Percentiles rank a stretch among this genome's conserved stretches.
Evolutionary conservation across 2,329 filamentous ascomycete genomes (phyloP).

Genomic region (Claviceps digitariae): DNA sequence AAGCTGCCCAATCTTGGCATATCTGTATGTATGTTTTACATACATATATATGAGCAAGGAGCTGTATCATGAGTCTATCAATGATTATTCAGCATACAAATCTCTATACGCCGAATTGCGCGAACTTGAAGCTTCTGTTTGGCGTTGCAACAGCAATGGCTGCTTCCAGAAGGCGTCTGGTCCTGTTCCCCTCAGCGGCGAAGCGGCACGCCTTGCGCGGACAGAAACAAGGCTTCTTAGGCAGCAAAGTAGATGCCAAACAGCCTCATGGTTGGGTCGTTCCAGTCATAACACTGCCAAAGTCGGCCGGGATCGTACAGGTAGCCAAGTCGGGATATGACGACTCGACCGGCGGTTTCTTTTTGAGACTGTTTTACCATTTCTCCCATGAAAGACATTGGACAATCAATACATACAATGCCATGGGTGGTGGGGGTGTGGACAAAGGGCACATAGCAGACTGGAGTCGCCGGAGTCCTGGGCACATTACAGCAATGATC

Average conservation of each 20-base stretch:
- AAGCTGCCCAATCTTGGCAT: too few relatives aligned
- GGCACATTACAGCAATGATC: too few relatives aligned
- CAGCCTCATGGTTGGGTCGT: neutral
- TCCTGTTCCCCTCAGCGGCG: neutral
- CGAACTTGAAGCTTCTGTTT: neutral
- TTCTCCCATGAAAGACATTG: neutral
- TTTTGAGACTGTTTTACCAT: neutral
- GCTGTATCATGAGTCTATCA: neutral
- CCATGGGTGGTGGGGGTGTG: too few relatives aligned
- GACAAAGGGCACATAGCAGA: neutral
- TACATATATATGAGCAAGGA: neutral
- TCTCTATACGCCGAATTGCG: neutral
- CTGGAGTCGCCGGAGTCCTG: too few relatives aligned
- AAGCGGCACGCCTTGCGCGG: too few relatives aligned
- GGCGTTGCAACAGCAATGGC: neutral
- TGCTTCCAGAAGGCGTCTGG: too few relatives aligned
- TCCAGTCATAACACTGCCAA: neutral
- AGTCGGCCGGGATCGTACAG: neutral
- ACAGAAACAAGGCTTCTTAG: too few relatives aligned
- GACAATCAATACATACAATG: too few relatives aligned
- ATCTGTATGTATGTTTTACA: too few relatives aligned
- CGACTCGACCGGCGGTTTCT: neutral
- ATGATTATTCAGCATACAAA: neutral
- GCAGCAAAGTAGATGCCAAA: neutral
- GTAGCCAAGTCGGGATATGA: neutral